Conservation (phyloP, 164 flowering plant species). For the Dillenia suffruticosa region DNA sequence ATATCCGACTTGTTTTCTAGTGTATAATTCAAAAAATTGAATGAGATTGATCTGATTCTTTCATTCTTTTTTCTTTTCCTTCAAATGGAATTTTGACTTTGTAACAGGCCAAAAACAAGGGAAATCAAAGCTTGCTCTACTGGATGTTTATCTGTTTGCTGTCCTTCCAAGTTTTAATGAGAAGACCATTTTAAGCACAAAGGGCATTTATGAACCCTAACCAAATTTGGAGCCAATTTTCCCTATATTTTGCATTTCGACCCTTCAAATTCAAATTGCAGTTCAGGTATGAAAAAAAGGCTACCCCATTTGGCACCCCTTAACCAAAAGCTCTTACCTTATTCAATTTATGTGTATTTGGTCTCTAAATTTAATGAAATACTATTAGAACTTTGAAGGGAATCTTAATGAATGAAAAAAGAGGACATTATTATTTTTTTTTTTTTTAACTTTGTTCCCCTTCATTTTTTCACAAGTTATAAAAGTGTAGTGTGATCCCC, state of each 20-base stretch:
- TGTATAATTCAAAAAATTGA: background rate
- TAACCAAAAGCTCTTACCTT: background rate
- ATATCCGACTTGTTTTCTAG: background rate
- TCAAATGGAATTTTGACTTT: slow-evolving; percentile 17
- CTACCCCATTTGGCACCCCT: slow-evolving; percentile 1
- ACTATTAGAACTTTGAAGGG: no score
- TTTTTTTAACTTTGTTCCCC: no score
- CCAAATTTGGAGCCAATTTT: no score
- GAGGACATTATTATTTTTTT: no score
- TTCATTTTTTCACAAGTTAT: no score
- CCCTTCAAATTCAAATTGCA: no score
- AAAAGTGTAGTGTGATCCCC: no score
- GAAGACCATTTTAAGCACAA: slow-evolving; percentile 37
- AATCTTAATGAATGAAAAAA: no score
- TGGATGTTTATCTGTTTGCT: slow-evolving; percentile 53
- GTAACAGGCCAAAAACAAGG: slow-evolving; percentile 52
- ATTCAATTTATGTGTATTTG: background rate
- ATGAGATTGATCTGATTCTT: slow-evolving; percentile 3
- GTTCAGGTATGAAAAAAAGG: background rate
- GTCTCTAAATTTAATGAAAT: no score
- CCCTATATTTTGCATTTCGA: no score
- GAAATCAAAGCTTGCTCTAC: slow-evolving; percentile 48
- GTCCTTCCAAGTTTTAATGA: slow-evolving; percentile 47
- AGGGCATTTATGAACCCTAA: background rate
- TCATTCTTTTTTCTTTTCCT: slow-evolving; percentile 3